Base-by-base conservation (phyloP, 2,329 filamentous ascomycete genomes). In the Ophiostoma australiae region DNA sequence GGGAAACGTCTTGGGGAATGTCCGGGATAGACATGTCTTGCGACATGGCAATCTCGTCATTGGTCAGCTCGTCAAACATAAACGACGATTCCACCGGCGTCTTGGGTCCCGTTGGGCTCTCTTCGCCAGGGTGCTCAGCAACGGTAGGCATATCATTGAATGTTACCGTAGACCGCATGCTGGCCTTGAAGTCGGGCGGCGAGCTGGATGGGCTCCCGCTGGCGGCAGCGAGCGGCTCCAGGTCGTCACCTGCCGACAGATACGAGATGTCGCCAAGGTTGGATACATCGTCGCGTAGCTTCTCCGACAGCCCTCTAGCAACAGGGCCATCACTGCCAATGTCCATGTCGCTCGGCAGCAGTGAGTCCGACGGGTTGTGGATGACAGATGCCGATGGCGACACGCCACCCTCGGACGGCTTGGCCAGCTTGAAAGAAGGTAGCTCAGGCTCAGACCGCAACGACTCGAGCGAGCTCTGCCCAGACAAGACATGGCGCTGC, bases 111-210 rank as follows among this genome's bases (percentile, higher is more conserved):
- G 80, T 33, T 1, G 71, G 78, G 17, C 80, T 81, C 10, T 81
- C 81, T 27, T 81, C 78, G 58, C 82, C 80, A 4, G 80, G 79
- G 8, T 81, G 75, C 55, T 83, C 79, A 2, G 77, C 75, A 55
- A 84, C 78, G 15, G 82, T 79, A n/a, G 84, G 83, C 73, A 81
- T 81, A 55, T 83, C 83, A 67, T 80, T 81, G 63, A 84, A 82
- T 6, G 80, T 80, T 35, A 82, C 77, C 2, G 82, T 76, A 23
- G 81, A 80, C 70, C 81, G 78, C 5, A 74, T 74, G 72, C 79
- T 80, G 39, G 79, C 78, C 15, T 78, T 77, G 69, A 82, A 77
- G 5, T 75, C 73, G 1, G 82, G 83, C 4, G 84, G 84, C 5
- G 85, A 86, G 76, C 82, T 85, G 2, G 84, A 82, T 4, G 82